These are phyloP conservation scores for Litchi chinensis DNA, from an alignment of 345 rosid species.

Conservation along the genomic window DNA sequence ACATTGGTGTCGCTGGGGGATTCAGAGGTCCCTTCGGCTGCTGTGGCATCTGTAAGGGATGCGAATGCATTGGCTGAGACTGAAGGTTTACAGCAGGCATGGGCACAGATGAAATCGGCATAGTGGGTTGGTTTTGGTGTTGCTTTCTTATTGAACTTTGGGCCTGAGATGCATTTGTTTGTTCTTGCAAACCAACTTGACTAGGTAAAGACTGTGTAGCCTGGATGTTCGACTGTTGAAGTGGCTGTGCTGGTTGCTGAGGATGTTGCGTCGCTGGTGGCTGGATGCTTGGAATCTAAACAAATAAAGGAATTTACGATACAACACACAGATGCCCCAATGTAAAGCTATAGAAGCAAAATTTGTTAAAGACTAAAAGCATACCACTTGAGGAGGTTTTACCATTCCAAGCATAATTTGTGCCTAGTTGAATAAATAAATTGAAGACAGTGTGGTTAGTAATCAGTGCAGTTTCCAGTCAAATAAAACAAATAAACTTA, in stretches of 20 bases:
- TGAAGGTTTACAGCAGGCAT: constrained; percentile 53
- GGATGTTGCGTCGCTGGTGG: constrained; percentile 52
- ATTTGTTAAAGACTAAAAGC: constrained; percentile 18
- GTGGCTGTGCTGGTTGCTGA: constrained; percentile 57
- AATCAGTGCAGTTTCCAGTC: background rate
- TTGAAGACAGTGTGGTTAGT: constrained; percentile 11
- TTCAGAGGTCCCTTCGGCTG: constrained; percentile 69
- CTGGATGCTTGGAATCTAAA: constrained; percentile 71
- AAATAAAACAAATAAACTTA: background rate
- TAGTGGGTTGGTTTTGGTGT: constrained; percentile 49
- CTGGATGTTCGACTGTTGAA: constrained; percentile 55
- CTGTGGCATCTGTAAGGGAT: constrained; percentile 53
- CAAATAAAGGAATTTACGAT: constrained; percentile 18
- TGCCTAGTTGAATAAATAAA: constrained; percentile 54
- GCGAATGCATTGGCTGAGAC: constrained; percentile 62
- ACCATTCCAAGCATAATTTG: constrained; percentile 99
- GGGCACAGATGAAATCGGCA: constrained; percentile 50
- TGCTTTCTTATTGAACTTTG: constrained; percentile 64
- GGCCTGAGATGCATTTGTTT: constrained; percentile 46
- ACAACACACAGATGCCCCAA: constrained; percentile 21
- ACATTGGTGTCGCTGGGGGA: constrained; percentile 43
- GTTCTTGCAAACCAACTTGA: constrained; percentile 57
- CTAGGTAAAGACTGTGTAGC: constrained; percentile 44
- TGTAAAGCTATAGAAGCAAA: constrained; percentile 7
- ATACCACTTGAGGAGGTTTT: constrained; percentile 89